Conservation (phyloP, 805 yeast species). For the Scheffersomyces amazonensis region DNA sequence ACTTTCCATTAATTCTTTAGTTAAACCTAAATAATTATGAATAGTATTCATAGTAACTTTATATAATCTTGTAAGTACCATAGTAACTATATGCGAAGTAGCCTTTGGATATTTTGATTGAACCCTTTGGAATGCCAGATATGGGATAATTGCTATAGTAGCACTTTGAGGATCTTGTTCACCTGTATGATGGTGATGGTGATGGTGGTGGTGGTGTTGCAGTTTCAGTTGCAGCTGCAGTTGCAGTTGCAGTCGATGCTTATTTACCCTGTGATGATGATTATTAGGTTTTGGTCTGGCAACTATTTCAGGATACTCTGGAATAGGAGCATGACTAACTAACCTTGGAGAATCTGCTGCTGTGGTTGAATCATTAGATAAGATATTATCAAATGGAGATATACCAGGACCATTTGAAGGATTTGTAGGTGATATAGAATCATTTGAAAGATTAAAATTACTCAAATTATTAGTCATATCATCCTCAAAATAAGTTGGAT, state of each 20-base stretch:
- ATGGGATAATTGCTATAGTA: slow-evolving; percentile 90
- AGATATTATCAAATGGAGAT: slow-evolving; percentile 4
- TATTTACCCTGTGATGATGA: neutral
- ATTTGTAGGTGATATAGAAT: neutral
- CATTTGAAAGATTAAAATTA: neutral
- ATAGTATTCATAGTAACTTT: slow-evolving; percentile 91
- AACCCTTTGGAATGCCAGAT: slow-evolving; percentile 71
- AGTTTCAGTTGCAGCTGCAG: too few species aligned
- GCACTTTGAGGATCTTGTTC: slow-evolving; percentile 2
- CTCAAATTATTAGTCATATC: neutral
- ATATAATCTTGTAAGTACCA: slow-evolving; percentile 81
- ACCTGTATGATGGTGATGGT: slow-evolving; percentile 1
- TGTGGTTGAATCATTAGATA: neutral
- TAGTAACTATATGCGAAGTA: slow-evolving; percentile 90
- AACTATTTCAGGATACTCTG: slow-evolving; percentile 41
- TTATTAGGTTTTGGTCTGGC: slow-evolving; percentile 58
- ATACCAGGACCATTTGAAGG: slow-evolving; percentile 1
- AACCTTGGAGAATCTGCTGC: neutral
- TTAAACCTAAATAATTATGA: slow-evolving; percentile 80
- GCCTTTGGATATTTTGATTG: slow-evolving; percentile 79
- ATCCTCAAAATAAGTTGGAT: slow-evolving; percentile 1
- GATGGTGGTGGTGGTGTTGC: slow-evolving; percentile 1
- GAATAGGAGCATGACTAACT: neutral
- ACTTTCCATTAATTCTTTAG: slow-evolving; percentile 74
- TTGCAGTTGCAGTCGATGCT: neutral